Evolutionary conservation across 1,139 yeast genomes (phyloP), one percentile per base, ranked within the genome.

Genomic region (Meyerozyma elateridarum): DNA sequence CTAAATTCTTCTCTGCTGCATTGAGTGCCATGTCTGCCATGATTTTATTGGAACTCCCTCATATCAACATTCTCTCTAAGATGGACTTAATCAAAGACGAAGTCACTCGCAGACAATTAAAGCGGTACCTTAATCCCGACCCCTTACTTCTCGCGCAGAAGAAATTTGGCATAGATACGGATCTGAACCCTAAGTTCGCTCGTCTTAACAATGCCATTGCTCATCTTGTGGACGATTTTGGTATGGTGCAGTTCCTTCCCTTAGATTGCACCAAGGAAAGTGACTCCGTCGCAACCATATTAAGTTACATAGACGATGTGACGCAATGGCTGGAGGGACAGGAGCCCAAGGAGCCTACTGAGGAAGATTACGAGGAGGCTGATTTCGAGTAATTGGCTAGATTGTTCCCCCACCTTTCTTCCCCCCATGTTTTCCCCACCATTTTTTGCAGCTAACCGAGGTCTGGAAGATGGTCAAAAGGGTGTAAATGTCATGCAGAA

Each of bases 251-350:
- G 52, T 91, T 88, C 51, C 63, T 91, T 42, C 97, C 98, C 0
- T 67, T 91, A 41, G 93, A 87, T 49, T 81, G 96, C 30, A 72
- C 79, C 29, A 81, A 84, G 52, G 82, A 88, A 26, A 70, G 72
- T 37, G 89, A 81, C 31, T 75, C 88, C 30, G 82, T 91, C 13
- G 77, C 82, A 6, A 82, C 91, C 0, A 91, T 91, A 33, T 65
- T 93, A 45, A 83, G 95, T 51, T 88, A 88, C 54, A 84, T 93
- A 24, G 99, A 91, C 52, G 98, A 91, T 55, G 85, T 91, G 15
- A 91, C 98, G 0, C 99, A 91, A 53, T 91, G 98, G 98, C 79
- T 88, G 17, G 99, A 93, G 53, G 67, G 79, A 5, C 98, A 91
- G 57, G 99, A 91, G 56, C 97, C 96, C 14, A 89, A 89, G 54